Percentiles rank a stretch among this genome's conserved stretches.
These are phyloP conservation scores for Trametes versicolor DNA, from an alignment of 1,284 basidiomycete genomes.

Conservation along the genomic window DNA sequence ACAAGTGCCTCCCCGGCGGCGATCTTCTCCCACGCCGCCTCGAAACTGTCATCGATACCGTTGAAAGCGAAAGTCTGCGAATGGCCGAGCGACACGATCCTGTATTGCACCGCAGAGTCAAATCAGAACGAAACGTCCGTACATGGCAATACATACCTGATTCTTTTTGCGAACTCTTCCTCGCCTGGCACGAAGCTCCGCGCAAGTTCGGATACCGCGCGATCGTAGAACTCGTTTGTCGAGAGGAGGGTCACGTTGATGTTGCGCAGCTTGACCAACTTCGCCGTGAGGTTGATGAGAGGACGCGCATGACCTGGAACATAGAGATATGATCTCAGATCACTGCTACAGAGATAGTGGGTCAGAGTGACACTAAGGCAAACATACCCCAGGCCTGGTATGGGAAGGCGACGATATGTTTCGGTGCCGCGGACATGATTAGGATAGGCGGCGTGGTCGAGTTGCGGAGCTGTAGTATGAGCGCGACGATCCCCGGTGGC, in stretches of 20 bases:
- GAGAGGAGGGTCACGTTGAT: constrained; percentile 11
- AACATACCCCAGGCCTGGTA: constrained; percentile 20
- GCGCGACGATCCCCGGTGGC: background rate
- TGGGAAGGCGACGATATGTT: constrained; percentile 11
- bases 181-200: constrained; percentile 17
- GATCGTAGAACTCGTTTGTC: constrained; percentile 8
- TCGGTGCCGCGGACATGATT: background rate
- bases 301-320: constrained; percentile 17
- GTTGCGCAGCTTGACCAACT: constrained; percentile 7
- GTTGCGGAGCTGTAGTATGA: background rate
- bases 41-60: background rate
- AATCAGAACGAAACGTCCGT: background rate
- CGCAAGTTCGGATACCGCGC: constrained; percentile 8
- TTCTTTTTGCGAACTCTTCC: background rate
- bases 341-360: background rate
- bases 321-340: background rate
- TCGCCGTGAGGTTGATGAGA: constrained; percentile 4
- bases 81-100: background rate
- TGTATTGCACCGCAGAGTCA: background rate
- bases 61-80: background rate
- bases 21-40: constrained; percentile 2
- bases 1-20: background rate
- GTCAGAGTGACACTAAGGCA: background rate
- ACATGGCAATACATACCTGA: constrained; percentile 2
- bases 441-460: background rate